These are phyloP conservation scores for Wilhelminamyces savonicus DNA, from an alignment of 805 yeast species.

Conservation along the genomic window DNA sequence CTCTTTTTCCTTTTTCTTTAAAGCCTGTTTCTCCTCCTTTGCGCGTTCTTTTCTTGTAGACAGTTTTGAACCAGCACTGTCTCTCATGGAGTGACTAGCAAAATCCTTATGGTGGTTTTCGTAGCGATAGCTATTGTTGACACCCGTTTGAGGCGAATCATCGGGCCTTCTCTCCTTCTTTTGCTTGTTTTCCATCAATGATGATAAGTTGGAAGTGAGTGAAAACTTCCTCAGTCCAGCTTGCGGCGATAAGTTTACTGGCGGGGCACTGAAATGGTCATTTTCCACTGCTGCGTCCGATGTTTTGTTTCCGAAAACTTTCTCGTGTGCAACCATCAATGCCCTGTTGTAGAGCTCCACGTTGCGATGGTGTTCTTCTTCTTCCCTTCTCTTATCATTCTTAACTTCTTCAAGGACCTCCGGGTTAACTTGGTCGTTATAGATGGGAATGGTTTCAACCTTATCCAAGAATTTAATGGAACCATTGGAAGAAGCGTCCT, in stretches of 20 bases:
- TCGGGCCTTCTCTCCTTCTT: constrained; percentile 8
- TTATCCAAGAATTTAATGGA: constrained; percentile 33
- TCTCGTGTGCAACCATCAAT: no score
- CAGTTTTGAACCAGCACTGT: constrained; percentile 6
- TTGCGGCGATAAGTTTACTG: no score
- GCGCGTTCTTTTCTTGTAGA: constrained; percentile 17
- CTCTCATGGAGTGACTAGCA: constrained; percentile 25
- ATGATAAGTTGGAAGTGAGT: constrained; percentile 1
- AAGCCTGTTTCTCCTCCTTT: constrained; percentile 15
- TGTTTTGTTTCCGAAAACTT: no score
- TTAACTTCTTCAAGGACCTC: no score
- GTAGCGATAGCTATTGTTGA: constrained; percentile 15
- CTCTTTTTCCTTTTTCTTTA: constrained; percentile 8
- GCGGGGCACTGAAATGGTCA: background rate
- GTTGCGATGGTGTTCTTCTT: no score
- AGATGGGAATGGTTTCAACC: constrained; percentile 31
- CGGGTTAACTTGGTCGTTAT: no score
- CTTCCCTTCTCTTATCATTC: background rate
- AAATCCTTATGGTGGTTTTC: constrained; percentile 28
- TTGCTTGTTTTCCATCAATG: constrained; percentile 4
- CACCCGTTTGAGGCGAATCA: constrained; percentile 5
- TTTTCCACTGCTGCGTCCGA: no score
- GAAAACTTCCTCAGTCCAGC: no score
- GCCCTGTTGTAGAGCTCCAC: no score
- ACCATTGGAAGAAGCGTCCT: constrained; percentile 18